Base-by-base conservation (phyloP, 345 rosid genomes). In the Laguncularia racemosa region DNA sequence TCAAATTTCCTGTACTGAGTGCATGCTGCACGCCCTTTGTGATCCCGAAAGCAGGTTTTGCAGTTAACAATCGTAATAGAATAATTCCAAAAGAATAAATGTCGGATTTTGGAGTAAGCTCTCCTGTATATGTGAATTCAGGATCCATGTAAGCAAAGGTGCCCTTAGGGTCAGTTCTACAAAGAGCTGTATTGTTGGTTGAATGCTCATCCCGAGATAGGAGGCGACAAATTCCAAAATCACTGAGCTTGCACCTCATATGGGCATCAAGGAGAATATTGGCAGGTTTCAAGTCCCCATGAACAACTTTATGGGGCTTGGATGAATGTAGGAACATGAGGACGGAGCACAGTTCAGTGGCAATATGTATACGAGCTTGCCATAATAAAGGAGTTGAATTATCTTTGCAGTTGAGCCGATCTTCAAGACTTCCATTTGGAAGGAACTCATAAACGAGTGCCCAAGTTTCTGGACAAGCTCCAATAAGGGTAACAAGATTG, bases 401-500 rank as follows among this genome's bases (percentile, higher is more conserved):
- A 67, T 76, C 91, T 62, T 18, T 67, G 75, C 96, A 89, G 81
- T 67, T 75, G 53, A 92, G 84, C 57, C 91, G 80, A 58, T 92
- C 98, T 76, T 92, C 98, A 52, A 92, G 96, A 66, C 96, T 92
- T 56, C 96, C 98, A 75, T 86, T 86, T 4, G 89, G 81, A 55
- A 89, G 78, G 74, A 76, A 89, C 69, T 89, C 98, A 2, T 89
- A 92, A 50, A 92, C 52, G 28, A 92, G 98, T 73, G 80, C 53
- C 81, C 89, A 83, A 15, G 78, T 83, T 50, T 92, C 98, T 2
- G 96, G 91, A 70, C 96, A 92, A 57, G 93, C 83, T 67, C 98
- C 98, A 53, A 92, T 59, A 2, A 89, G 84, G 14, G 91, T 84
- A 50, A 92, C 80, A 47, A 92, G 74, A 86, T 92, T 84, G 16